Evolutionary conservation across 2,329 filamentous ascomycete species (phyloP).

Genomic region (Pseudocercospora macadamiae): DNA sequence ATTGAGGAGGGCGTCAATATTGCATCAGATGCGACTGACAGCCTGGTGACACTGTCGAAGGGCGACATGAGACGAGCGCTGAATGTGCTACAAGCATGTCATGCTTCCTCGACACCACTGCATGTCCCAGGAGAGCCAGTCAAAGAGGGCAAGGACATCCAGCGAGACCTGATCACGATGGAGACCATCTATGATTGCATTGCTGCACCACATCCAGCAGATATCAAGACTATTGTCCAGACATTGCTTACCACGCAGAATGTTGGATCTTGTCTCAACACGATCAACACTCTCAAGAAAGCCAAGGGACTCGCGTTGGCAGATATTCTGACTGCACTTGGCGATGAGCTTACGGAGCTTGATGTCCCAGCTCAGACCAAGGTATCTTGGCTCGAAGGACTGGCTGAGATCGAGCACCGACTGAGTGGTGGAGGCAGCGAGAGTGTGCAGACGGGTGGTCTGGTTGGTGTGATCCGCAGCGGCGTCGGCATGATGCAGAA

Average conservation of each 20-base stretch:
- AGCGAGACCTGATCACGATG: conserved; percentile 85
- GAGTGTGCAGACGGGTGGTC: conserved; percentile 84
- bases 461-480: conserved; percentile 84
- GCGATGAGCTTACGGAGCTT: conserved; percentile 78
- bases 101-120: conserved; percentile 77
- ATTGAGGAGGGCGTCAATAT: conserved; percentile 86
- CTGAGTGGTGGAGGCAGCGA: conserved; percentile 87
- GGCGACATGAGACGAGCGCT: conserved; percentile 94
- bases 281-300: conserved; percentile 84
- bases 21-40: conserved; percentile 75
- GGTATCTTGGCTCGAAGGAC: conserved; percentile 86
- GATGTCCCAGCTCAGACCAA: conserved; percentile 86
- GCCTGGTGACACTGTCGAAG: conserved; percentile 83
- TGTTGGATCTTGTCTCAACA: conserved; percentile 84
- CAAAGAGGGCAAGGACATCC: conserved; percentile 60
- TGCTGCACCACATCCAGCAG: conserved; percentile 87
- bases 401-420: conserved; percentile 91
- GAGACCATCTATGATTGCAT: conserved; percentile 96
- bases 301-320: conserved; percentile 86
- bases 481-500: conserved; percentile 74
- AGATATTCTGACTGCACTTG: conserved; percentile 85
- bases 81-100: conserved; percentile 95
- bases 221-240: conserved; percentile 80
- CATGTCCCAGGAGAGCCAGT: conserved; percentile 52
- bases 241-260: conserved; percentile 84